These are phyloP conservation scores for Pilasporangium apinafurcum DNA, from an alignment of 352 stramenopile species.

Conservation along the genomic window DNA sequence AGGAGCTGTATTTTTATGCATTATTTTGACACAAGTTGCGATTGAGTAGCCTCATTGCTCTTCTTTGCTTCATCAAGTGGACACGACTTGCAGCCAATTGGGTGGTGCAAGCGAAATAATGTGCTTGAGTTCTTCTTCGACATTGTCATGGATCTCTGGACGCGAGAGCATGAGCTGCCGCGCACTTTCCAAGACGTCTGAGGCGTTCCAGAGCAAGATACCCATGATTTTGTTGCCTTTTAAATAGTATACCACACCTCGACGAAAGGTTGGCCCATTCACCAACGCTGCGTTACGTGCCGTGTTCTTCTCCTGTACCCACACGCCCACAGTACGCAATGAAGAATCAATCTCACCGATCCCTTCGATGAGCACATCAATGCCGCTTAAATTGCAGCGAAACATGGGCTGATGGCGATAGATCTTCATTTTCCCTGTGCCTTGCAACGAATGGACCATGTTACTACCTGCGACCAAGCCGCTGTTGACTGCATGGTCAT, in stretches of 20 bases:
- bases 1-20: too few relatives aligned
- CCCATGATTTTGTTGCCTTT: slow-evolving; percentile 87
- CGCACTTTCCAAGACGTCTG: slow-evolving; percentile 80
- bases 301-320: slow-evolving; percentile 47
- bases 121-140: slow-evolving; percentile 69
- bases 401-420: slow-evolving; percentile 90
- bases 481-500: slow-evolving; percentile 91
- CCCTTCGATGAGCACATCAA: slow-evolving; percentile 75
- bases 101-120: slow-evolving; percentile 82
- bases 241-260: slow-evolving; percentile 89
- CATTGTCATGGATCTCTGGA: slow-evolving; percentile 65
- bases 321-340: slow-evolving; percentile 73
- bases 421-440: slow-evolving; percentile 57
- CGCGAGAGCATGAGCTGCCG: slow-evolving; percentile 75
- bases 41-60: too few relatives aligned
- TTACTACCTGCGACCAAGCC: slow-evolving; percentile 84
- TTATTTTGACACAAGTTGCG: too few relatives aligned
- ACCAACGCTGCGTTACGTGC: slow-evolving; percentile 7
- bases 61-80: slow-evolving; percentile 16
- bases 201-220: slow-evolving; percentile 88
- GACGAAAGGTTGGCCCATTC: slow-evolving; percentile 38
- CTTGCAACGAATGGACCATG: slow-evolving; percentile 61
- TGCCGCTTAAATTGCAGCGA: slow-evolving; percentile 62
- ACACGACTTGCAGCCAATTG: slow-evolving; percentile 81
- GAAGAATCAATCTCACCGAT: slow-evolving; percentile 84